phyloP scores from a whole-genome alignment of 192 early-diverging fungal species.

The Entomortierella beljakovae region DNA sequence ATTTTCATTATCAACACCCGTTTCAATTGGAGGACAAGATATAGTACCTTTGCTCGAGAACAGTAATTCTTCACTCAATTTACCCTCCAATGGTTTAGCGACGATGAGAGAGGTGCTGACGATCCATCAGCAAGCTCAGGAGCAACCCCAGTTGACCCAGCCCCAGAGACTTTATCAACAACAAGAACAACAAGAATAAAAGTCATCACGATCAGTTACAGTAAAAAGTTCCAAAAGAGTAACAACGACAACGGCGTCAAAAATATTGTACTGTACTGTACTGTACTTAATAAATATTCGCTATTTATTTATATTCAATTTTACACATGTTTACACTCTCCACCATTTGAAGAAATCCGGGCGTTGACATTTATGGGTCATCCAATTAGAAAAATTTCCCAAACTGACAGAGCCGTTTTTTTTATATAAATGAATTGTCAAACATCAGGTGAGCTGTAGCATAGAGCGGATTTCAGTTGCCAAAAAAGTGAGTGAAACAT shows the following conservation, averaged over 20 bases:
- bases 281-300: too few relatives aligned
- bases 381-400: too few relatives aligned
- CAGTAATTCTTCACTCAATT: slow-evolving; percentile 8
- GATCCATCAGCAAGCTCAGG: slow-evolving; percentile 22
- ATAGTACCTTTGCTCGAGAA: slow-evolving; percentile 10
- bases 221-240: neutral
- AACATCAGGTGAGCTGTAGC: too few relatives aligned
- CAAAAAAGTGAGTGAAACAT: too few relatives aligned
- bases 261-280: neutral
- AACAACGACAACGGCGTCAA: slow-evolving; percentile 6
- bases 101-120: slow-evolving; percentile 29
- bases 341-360: too few relatives aligned
- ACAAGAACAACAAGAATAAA: neutral
- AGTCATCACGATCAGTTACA: neutral
- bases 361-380: too few relatives aligned
- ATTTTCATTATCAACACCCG: neutral
- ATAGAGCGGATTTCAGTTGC: too few relatives aligned
- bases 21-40: slow-evolving; percentile 5
- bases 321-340: too few relatives aligned
- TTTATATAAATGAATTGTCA: too few relatives aligned
- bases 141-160: slow-evolving; percentile 3
- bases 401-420: too few relatives aligned
- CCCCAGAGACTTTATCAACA: neutral
- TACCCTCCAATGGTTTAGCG: slow-evolving; percentile 12
- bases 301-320: too few relatives aligned